Percentiles rank a stretch among this genome's conserved stretches.
These are phyloP conservation scores for Fusarium chlamydosporum DNA, from an alignment of 2,329 filamentous ascomycete genomes.

Conservation along the genomic window DNA sequence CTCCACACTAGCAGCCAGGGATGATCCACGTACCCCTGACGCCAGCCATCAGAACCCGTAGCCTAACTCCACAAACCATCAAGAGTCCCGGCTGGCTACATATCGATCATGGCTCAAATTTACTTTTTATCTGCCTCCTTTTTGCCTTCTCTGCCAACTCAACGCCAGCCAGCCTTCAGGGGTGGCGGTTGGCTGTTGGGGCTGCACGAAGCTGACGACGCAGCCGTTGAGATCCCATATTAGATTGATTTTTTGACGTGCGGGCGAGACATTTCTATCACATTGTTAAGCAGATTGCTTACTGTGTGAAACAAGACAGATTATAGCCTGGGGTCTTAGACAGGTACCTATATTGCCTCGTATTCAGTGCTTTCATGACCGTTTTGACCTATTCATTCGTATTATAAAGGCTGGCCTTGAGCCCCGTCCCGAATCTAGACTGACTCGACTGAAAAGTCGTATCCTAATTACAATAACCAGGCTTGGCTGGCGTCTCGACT, in stretches of 20 bases:
- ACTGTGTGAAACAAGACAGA: neutral
- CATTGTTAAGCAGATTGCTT: constrained; percentile 1
- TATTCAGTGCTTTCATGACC: constrained; percentile 8
- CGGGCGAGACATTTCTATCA: constrained; percentile 14
- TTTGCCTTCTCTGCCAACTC: constrained; percentile 19
- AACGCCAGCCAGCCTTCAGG: neutral
- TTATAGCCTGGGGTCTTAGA: neutral
- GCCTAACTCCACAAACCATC: constrained; percentile 35
- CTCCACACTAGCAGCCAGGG: constrained; percentile 28
- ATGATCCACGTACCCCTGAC: constrained; percentile 44
- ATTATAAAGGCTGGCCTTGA: neutral
- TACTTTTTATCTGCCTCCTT: constrained; percentile 26
- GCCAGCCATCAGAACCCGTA: constrained; percentile 33
- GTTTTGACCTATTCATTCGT: constrained; percentile 12
- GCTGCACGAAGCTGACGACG: constrained; percentile 12
- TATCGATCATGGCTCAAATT: constrained; percentile 43
- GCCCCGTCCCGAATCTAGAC: constrained; percentile 3
- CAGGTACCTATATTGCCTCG: constrained; percentile 14
- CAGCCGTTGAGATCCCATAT: constrained; percentile 25
- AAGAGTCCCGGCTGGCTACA: constrained; percentile 19
- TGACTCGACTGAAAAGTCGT: constrained; percentile 16
- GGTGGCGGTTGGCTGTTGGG: neutral
- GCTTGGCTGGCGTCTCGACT: constrained; percentile 28
- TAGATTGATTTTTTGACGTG: constrained; percentile 1
- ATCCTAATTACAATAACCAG: constrained; percentile 32